Percentiles rank a stretch among this genome's conserved stretches.
These are phyloP conservation scores for Mycena leptocephala DNA, from an alignment of 768 basidiomycete species.

Conservation along the genomic window DNA sequence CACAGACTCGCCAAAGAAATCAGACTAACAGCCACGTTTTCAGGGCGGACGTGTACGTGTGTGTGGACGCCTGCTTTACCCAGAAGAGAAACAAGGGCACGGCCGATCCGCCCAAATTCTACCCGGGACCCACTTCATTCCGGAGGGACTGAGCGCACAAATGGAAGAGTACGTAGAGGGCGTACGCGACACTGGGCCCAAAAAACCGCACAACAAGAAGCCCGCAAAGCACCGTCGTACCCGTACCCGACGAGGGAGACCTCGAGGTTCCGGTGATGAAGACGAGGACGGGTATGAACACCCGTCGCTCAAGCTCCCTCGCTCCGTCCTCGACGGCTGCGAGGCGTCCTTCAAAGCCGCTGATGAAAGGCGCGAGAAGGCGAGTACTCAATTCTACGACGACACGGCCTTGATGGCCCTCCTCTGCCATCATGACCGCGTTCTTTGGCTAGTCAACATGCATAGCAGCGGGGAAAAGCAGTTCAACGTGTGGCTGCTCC, in stretches of 20 bases:
- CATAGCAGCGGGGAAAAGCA: conserved; percentile 52
- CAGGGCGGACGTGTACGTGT: background rate
- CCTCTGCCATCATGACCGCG: conserved; percentile 54
- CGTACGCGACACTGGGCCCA: background rate
- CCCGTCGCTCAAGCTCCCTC: conserved; percentile 3
- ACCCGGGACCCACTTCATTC: conserved; percentile 27
- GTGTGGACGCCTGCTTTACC: conserved; percentile 36
- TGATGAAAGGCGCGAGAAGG: conserved; percentile 28
- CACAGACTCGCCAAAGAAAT: too few relatives aligned
- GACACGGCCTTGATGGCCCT: conserved; percentile 54
- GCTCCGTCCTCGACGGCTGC: conserved; percentile 28
- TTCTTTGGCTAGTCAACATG: conserved; percentile 56
- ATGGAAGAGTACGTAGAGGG: conserved; percentile 17
- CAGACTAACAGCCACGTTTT: background rate
- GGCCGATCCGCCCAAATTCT: conserved; percentile 9
- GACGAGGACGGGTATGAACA: background rate
- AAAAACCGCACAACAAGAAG: background rate
- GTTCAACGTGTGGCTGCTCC: conserved; percentile 49
- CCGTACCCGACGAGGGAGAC: background rate
- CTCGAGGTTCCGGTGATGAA: background rate
- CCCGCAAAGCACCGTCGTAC: background rate
- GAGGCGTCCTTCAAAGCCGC: conserved; percentile 33
- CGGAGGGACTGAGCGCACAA: background rate
- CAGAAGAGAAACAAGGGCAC: conserved; percentile 29
- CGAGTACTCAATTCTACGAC: conserved; percentile 34